Evolutionary conservation across 352 stramenopile genomes (phyloP).

Genomic region (Pythium aristosporum): DNA sequence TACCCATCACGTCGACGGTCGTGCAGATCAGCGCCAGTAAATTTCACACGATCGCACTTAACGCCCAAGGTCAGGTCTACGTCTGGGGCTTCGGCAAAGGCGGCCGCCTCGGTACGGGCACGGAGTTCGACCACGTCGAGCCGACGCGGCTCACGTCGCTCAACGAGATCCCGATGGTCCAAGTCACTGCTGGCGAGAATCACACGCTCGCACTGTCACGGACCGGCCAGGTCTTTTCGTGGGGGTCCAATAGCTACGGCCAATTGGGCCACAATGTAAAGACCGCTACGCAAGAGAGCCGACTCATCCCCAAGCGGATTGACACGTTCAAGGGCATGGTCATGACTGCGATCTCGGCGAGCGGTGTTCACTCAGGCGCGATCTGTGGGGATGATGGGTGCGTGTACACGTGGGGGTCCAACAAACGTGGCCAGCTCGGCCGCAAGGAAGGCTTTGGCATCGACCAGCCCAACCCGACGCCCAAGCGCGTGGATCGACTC

Average conservation of each 20-base stretch:
- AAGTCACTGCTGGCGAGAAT: slow-evolving; percentile 77
- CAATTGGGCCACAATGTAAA: slow-evolving; percentile 72
- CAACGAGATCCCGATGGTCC: slow-evolving; percentile 54
- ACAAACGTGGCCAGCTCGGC: slow-evolving; percentile 76
- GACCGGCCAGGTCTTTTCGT: slow-evolving; percentile 73
- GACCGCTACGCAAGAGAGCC: slow-evolving; percentile 47
- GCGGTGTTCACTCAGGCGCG: slow-evolving; percentile 68
- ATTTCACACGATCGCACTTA: slow-evolving; percentile 79
- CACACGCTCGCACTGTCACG: slow-evolving; percentile 72
- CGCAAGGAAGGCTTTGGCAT: slow-evolving; percentile 73
- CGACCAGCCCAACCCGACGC: slow-evolving; percentile 57
- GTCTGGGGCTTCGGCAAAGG: slow-evolving; percentile 85
- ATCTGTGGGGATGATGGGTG: slow-evolving; percentile 45
- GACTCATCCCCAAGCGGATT: slow-evolving; percentile 68
- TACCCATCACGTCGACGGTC: slow-evolving; percentile 49
- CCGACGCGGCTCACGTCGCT: slow-evolving; percentile 48
- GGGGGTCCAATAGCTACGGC: slow-evolving; percentile 82
- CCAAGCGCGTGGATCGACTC: slow-evolving; percentile 59
- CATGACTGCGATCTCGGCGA: slow-evolving; percentile 66
- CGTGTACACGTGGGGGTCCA: slow-evolving; percentile 80
- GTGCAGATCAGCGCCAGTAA: slow-evolving; percentile 74
- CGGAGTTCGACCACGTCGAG: slow-evolving; percentile 80
- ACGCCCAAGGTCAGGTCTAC: slow-evolving; percentile 60
- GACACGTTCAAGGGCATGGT: slow-evolving; percentile 59
- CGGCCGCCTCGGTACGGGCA: slow-evolving; percentile 68